Evolutionary conservation across 2,329 filamentous ascomycete species (phyloP), one percentile per base, ranked within the genome.

Genomic region (Arthrocladium fulminans): DNA sequence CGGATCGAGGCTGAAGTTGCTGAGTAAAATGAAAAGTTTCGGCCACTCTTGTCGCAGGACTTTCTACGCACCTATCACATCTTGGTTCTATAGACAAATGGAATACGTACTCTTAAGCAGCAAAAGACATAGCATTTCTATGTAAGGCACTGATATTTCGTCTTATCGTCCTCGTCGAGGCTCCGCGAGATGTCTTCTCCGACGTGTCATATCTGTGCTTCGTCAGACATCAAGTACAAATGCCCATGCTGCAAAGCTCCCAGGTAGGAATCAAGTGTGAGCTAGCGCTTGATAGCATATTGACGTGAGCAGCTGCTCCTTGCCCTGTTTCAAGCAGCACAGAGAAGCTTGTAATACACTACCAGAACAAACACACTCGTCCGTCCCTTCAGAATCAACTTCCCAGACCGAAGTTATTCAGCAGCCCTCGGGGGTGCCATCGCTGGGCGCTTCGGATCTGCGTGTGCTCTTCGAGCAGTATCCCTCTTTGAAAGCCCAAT

Each of bases 291-390:
- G 25, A 19, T 41, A 30, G 8, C 12, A 41, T n/a, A 39, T 17
- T 20, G 38, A 40, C 39, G 20, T 24, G 38, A 34, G 17, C 53
- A 73, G 70, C 53, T 73, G 71, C 48, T 73, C 70, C 8, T 63
- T 73, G 30, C 61, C 58, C 25, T 73, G 71, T 55, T 68, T 67
- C 30, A 66, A 71, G 47, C 60, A 63, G 3, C 70, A 73, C 56
- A 70, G 71, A 56, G 62, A 63, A 15, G 65, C 65, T 49, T 73
- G 70, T 52, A 58, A 60, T 24, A 44, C 48, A 17, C 15, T 32
- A 40, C 17, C 20, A 9, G 2, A 27, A 8, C 34, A 15, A 41
- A 24, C 34, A 22, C 30, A 19, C 25, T 5, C 24, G 17, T 24
- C 22, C 17, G n/a, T 15, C 13, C 27, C 29, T 17, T 34, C 12